Percentiles rank a stretch among this genome's conserved stretches.
Conservation (phyloP, 805 yeast species). For the Candida verbasci region DNA sequence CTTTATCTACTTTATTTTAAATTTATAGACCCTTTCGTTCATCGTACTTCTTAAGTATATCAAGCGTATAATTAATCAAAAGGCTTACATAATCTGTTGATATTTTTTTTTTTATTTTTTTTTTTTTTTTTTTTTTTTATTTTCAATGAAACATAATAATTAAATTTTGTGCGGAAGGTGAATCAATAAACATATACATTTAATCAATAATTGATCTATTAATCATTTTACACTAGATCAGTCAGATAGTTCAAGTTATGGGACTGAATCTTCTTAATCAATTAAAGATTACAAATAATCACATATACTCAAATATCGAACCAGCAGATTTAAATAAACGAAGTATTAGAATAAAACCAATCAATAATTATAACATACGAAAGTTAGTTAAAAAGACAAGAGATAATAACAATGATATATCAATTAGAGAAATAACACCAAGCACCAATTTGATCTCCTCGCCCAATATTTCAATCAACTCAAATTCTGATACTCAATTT, state of each 20-base stretch:
- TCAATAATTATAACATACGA: slow-evolving; percentile 16
- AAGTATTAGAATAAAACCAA: slow-evolving; percentile 15
- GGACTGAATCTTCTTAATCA: slow-evolving; percentile 21
- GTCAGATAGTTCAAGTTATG: too few species aligned
- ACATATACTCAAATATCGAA: slow-evolving; percentile 19
- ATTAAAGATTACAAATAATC: slow-evolving; percentile 27
- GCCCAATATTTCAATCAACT: slow-evolving; percentile 1
- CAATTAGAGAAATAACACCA: neutral
- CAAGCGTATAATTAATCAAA: too few species aligned
- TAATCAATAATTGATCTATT: too few species aligned
- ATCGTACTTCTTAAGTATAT: too few species aligned
- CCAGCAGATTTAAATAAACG: slow-evolving; percentile 18
- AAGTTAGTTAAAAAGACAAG: slow-evolving; percentile 15
- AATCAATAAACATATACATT: neutral
- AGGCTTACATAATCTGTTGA: too few species aligned
- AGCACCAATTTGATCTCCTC: neutral
- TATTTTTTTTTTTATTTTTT: neutral
- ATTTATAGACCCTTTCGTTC: too few species aligned
- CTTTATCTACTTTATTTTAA: too few species aligned
- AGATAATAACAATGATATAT: neutral
- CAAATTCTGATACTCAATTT: neutral
- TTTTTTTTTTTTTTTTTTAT: neutral
- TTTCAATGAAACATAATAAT: neutral
- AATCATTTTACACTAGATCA: too few species aligned
- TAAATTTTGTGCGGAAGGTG: neutral